Evolutionary conservation across 305 asterid species (phyloP).

Genomic region (Fraxinus ornus): DNA sequence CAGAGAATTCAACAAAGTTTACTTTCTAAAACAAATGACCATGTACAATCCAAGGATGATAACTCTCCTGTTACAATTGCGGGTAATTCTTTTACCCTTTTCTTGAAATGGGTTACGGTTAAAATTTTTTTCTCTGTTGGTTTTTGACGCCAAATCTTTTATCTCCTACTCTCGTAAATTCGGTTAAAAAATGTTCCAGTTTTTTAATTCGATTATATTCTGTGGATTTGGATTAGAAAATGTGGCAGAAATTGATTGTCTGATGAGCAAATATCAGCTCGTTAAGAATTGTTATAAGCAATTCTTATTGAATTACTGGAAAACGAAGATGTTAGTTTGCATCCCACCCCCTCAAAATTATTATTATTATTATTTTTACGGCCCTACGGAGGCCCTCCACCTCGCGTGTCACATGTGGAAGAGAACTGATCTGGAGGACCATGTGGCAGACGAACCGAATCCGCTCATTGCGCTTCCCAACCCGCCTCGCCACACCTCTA

Average conservation of each 20-base stretch:
- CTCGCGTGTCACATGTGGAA: too few relatives aligned
- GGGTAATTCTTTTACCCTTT: constrained; percentile 39
- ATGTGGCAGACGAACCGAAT: too few relatives aligned
- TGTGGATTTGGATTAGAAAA: not conserved
- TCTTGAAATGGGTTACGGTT: not conserved
- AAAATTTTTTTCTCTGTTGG: not conserved
- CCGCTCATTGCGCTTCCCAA: too few relatives aligned
- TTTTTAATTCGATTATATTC: not conserved
- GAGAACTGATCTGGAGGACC: too few relatives aligned
- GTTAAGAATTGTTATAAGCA: not conserved
- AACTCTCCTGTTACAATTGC: constrained; percentile 80
- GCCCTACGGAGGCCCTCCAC: too few relatives aligned
- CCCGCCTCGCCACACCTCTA: too few relatives aligned
- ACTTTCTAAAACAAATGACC: constrained; percentile 32
- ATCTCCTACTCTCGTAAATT: not conserved
- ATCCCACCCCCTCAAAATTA: not conserved
- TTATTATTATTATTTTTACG: too few relatives aligned
- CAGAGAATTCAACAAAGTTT: constrained; percentile 53
- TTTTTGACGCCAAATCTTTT: not conserved
- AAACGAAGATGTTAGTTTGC: not conserved
- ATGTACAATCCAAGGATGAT: constrained; percentile 62
- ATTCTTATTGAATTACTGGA: not conserved
- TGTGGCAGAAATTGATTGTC: not conserved
- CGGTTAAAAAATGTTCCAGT: not conserved
- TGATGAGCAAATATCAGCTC: not conserved